These are phyloP conservation scores for Jimgerdemannia lactiflua DNA, from an alignment of 192 early-diverging fungal species.

Conservation along the genomic window DNA sequence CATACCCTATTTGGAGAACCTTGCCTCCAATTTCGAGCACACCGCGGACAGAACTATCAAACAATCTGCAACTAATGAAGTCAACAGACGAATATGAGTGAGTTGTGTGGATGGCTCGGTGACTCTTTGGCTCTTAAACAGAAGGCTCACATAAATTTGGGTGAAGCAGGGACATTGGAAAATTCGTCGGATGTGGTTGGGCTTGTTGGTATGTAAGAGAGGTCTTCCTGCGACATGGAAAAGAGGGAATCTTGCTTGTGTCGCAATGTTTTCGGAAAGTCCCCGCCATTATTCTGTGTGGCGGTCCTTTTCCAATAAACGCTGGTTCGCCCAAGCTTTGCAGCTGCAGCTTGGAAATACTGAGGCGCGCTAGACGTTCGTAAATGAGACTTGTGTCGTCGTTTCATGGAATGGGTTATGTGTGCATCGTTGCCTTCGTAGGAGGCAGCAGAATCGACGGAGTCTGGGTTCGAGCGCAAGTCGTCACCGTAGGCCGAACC, in stretches of 20 bases:
- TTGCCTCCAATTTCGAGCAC: not conserved
- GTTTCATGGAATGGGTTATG: not conserved
- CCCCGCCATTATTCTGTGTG: too few species aligned
- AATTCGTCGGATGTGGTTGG: not conserved
- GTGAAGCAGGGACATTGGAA: not conserved
- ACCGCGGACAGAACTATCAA: not conserved
- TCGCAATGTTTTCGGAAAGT: not conserved
- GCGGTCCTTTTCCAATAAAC: not conserved
- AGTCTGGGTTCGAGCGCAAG: not conserved
- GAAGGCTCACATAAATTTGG: not conserved
- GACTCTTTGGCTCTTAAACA: not conserved
- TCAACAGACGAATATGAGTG: not conserved
- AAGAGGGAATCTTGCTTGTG: not conserved
- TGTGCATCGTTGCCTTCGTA: not conserved
- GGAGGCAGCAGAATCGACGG: not conserved
- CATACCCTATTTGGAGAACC: not conserved
- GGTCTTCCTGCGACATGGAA: not conserved
- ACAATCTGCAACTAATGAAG: not conserved
- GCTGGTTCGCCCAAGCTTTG: not conserved
- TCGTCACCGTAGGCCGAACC: not conserved
- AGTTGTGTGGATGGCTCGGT: too few species aligned
- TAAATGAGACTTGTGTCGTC: not conserved
- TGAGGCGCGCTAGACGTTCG: not conserved
- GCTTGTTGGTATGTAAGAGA: not conserved
- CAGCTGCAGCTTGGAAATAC: not conserved